phyloP scores from a whole-genome alignment of 192 early-diverging fungal genomes.

The Coemansia sp. region DNA sequence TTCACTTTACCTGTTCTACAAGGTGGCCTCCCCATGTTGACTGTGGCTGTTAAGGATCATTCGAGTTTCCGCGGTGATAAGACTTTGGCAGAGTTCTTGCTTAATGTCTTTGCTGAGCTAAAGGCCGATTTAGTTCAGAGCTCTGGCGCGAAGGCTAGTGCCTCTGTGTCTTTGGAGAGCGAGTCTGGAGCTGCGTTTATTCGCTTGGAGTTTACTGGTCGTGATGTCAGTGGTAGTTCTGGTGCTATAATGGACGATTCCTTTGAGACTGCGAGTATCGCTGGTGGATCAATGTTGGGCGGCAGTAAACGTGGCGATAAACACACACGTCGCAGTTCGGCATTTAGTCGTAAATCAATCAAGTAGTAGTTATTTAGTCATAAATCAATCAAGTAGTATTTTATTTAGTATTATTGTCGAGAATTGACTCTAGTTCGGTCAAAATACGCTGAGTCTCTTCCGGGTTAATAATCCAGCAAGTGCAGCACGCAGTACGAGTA shows the following conservation, averaged over 20 bases:
- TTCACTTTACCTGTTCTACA: conserved; percentile 45
- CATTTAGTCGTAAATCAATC: conserved; percentile 50
- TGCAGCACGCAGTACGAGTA: conserved; percentile 82
- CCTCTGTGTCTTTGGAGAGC: conserved; percentile 10
- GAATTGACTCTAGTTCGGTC: conserved; percentile 58
- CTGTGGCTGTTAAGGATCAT: conserved; percentile 46
- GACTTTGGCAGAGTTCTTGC: conserved; percentile 29
- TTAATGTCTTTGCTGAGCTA: conserved; percentile 40
- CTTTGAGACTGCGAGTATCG: conserved; percentile 34
- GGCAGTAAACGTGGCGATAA: conserved; percentile 17
- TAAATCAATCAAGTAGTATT: too few relatives aligned
- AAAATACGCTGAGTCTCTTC: conserved; percentile 80
- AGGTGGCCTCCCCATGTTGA: conserved; percentile 35
- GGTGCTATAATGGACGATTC: conserved; percentile 3
- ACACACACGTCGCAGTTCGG: conserved; percentile 47
- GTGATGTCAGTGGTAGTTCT: background rate
- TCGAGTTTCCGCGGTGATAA: conserved; percentile 56
- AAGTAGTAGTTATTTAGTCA: conserved; percentile 8
- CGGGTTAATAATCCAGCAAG: conserved; percentile 88
- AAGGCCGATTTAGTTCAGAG: conserved; percentile 33
- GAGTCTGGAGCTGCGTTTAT: conserved; percentile 20
- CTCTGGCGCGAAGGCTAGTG: conserved; percentile 13
- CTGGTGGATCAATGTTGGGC: conserved; percentile 18
- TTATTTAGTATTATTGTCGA: background rate
- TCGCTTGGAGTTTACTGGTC: conserved; percentile 28